Evolutionary conservation across 2,329 filamentous ascomycete genomes (phyloP).

Genomic region (Trichoderma harzianum): DNA sequence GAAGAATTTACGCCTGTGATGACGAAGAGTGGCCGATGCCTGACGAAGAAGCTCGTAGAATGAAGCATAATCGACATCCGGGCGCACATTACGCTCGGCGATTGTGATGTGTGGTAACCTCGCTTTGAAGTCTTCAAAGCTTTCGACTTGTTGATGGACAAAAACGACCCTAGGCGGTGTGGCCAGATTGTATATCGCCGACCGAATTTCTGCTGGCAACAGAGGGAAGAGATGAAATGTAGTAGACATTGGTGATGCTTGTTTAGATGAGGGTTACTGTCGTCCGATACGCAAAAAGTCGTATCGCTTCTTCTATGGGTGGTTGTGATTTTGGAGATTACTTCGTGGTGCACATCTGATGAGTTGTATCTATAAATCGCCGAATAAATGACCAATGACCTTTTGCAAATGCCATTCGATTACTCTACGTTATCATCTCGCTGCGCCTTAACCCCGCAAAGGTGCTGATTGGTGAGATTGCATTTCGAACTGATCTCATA

Average conservation of each 20-base stretch:
- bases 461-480: neutral
- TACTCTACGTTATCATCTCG: neutral
- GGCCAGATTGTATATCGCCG: neutral
- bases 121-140: neutral
- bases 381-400: neutral
- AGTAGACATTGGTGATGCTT: neutral
- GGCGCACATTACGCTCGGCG: neutral
- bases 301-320: neutral
- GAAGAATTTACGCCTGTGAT: neutral
- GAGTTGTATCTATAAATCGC: neutral
- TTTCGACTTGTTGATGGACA: neutral
- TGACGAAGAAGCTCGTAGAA: neutral
- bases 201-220: neutral
- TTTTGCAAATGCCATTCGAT: neutral
- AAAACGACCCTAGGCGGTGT: neutral
- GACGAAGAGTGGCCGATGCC: neutral
- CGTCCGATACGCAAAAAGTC: neutral
- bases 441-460: neutral
- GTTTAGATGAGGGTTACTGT: neutral
- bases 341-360: neutral
- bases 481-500: neutral
- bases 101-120: neutral
- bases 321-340: neutral
- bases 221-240: neutral
- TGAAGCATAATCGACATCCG: neutral